phyloP scores from a whole-genome alignment of 2,329 filamentous ascomycete species.

The Camptophora hylomeconis region DNA sequence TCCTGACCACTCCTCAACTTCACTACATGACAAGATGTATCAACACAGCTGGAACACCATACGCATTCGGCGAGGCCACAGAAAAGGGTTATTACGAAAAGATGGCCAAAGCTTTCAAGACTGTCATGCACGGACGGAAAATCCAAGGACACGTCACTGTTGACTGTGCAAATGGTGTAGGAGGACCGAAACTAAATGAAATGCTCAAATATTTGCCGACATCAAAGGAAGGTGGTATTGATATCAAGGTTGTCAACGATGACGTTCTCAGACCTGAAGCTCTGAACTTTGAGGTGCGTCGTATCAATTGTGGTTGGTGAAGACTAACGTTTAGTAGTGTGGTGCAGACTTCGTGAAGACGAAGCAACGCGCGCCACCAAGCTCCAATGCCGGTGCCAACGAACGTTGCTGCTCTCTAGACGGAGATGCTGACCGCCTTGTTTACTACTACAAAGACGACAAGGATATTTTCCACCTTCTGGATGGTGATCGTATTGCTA shows the following conservation, averaged over 20 bases:
- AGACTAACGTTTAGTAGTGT: constrained; percentile 41
- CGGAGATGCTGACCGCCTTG: constrained; percentile 86
- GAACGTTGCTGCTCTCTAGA: constrained; percentile 84
- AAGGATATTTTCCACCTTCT: constrained; percentile 79
- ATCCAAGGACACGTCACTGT: constrained; percentile 64
- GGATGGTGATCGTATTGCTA: constrained; percentile 93
- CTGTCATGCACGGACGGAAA: constrained; percentile 65
- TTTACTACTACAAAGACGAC: constrained; percentile 85
- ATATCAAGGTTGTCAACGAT: constrained; percentile 84
- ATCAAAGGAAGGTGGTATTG: constrained; percentile 52
- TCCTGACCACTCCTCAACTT: constrained; percentile 91
- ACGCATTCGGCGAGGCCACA: constrained; percentile 77
- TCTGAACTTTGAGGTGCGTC: constrained; percentile 69
- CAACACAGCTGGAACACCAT: constrained; percentile 79
- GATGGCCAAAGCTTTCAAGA: constrained; percentile 69
- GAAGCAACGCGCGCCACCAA: constrained; percentile 77
- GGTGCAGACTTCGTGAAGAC: constrained; percentile 98
- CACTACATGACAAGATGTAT: constrained; percentile 92
- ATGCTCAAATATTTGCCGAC: constrained; percentile 70
- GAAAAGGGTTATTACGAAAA: constrained; percentile 95
- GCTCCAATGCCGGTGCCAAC: constrained; percentile 60
- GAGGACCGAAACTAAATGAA: constrained; percentile 78
- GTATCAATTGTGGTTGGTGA: not conserved
- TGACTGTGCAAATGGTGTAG: constrained; percentile 94
- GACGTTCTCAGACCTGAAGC: constrained; percentile 81